Evolutionary conservation across 208 protist genomes (phyloP).

Genomic region (Trypanosoma caninum): DNA sequence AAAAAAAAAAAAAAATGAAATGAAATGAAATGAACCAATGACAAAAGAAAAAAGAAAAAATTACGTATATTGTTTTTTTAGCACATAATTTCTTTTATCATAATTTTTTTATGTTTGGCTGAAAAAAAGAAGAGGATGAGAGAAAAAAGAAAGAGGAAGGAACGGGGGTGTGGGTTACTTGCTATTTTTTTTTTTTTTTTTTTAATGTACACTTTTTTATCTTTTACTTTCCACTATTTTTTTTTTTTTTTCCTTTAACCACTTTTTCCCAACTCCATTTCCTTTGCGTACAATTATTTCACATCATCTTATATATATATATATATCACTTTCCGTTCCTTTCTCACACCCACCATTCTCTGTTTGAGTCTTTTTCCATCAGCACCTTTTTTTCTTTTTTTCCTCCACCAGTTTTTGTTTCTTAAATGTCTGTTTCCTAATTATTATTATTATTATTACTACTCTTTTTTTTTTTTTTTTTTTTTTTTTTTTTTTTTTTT

Average conservation of each 20-base stretch:
- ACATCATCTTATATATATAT: constrained; percentile 5
- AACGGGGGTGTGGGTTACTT: neutral
- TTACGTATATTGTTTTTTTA: neutral
- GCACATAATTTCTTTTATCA: neutral
- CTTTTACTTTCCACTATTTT: neutral
- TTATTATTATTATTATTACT: neutral
- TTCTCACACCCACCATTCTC: no score
- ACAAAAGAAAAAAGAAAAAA: constrained; percentile 6
- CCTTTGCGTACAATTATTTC: constrained; percentile 7
- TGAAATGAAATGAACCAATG: constrained; percentile 2
- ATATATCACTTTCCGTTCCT: no score
- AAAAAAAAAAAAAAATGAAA: constrained; percentile 18
- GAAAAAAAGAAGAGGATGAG: neutral
- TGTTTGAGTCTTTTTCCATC: no score
- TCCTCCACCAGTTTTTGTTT: neutral
- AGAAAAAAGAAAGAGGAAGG: neutral
- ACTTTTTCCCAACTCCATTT: neutral
- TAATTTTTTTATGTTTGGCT: neutral
- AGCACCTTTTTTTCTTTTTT: no score
- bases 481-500: neutral
- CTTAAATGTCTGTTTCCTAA: neutral
- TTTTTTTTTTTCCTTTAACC: neutral
- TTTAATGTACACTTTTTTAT: neutral
- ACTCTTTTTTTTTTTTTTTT: neutral
- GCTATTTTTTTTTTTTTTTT: constrained; percentile 7